These are phyloP conservation scores for Cladosporium cucumerinum DNA, from an alignment of 2,329 filamentous ascomycete genomes.

Conservation along the genomic window DNA sequence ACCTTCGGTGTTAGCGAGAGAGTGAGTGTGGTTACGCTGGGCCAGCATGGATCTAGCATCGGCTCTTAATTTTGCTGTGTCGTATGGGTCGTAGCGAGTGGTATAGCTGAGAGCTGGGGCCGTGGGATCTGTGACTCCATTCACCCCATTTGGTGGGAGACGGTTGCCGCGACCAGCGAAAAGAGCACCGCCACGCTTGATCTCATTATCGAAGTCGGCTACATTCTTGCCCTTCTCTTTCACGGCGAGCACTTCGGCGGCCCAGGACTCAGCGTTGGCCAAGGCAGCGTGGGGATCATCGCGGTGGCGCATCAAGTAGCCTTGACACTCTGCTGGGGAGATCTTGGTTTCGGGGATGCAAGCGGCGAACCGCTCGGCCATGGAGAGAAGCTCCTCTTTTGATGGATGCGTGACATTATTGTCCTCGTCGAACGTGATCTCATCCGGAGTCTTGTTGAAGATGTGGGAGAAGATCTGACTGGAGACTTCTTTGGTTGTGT, in stretches of 20 bases:
- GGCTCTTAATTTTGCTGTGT: background rate
- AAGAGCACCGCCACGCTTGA: conserved; percentile 7
- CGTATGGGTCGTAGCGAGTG: background rate
- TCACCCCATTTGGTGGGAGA: background rate
- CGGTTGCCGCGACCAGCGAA: background rate
- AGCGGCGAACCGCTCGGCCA: conserved; percentile 22
- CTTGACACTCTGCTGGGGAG: conserved; percentile 25
- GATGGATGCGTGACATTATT: conserved; percentile 34
- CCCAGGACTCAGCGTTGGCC: conserved; percentile 41
- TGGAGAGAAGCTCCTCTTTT: conserved; percentile 15
- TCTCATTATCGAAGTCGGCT: conserved; percentile 13
- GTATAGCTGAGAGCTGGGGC: background rate
- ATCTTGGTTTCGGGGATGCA: conserved; percentile 24
- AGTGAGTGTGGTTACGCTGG: background rate
- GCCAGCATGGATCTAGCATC: background rate
- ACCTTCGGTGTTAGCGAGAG: background rate
- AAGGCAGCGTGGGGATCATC: conserved; percentile 46
- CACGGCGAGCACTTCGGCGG: conserved; percentile 29
- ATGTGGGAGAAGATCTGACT: conserved; percentile 41
- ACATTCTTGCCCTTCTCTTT: conserved; percentile 23
- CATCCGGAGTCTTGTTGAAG: conserved; percentile 37
- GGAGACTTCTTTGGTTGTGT: conserved; percentile 38
- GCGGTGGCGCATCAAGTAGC: conserved; percentile 41
- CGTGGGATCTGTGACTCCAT: background rate
- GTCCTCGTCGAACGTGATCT: conserved; percentile 42